Percentiles rank a stretch among this genome's conserved stretches.
These are phyloP conservation scores for Phytopythium chamaehyphon DNA, from an alignment of 352 stramenopile species.

Conservation along the genomic window DNA sequence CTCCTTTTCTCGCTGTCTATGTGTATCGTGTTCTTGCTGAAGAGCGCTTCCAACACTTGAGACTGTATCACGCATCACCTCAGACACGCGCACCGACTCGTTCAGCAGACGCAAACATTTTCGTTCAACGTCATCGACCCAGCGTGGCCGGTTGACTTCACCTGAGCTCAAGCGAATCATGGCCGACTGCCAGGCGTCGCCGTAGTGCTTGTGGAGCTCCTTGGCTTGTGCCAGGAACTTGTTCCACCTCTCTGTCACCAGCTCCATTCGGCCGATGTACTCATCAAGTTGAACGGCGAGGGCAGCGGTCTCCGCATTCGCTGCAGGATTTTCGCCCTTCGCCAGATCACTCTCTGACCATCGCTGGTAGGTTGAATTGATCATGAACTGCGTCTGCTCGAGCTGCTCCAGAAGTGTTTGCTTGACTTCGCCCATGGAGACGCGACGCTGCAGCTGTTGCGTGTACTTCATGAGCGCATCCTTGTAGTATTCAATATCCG, in stretches of 20 bases:
- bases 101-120: slow-evolving; percentile 47
- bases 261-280: slow-evolving; percentile 48
- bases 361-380: slow-evolving; percentile 69
- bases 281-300: slow-evolving; percentile 51
- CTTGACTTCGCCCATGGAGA: slow-evolving; percentile 64
- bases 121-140: slow-evolving; percentile 55
- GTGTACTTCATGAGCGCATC: slow-evolving; percentile 35
- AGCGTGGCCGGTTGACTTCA: slow-evolving; percentile 23
- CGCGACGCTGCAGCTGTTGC: slow-evolving; percentile 47
- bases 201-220: slow-evolving; percentile 46
- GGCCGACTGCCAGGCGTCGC: slow-evolving; percentile 32
- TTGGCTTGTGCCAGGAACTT: slow-evolving; percentile 53
- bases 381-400: slow-evolving; percentile 76
- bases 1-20: slow-evolving; percentile 31
- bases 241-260: slow-evolving; percentile 47
- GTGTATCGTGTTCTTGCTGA: slow-evolving; percentile 36
- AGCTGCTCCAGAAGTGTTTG: slow-evolving; percentile 69
- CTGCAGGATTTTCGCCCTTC: slow-evolving; percentile 6
- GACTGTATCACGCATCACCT: slow-evolving; percentile 46
- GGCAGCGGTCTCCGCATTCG: slow-evolving; percentile 13
- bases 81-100: slow-evolving; percentile 52
- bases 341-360: slow-evolving; percentile 57
- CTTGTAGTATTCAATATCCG: slow-evolving; percentile 69
- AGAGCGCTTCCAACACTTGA: slow-evolving; percentile 40
- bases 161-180: slow-evolving; percentile 17